phyloP scores from a whole-genome alignment of 2,329 filamentous ascomycete species.

The Cercospora sp. region DNA sequence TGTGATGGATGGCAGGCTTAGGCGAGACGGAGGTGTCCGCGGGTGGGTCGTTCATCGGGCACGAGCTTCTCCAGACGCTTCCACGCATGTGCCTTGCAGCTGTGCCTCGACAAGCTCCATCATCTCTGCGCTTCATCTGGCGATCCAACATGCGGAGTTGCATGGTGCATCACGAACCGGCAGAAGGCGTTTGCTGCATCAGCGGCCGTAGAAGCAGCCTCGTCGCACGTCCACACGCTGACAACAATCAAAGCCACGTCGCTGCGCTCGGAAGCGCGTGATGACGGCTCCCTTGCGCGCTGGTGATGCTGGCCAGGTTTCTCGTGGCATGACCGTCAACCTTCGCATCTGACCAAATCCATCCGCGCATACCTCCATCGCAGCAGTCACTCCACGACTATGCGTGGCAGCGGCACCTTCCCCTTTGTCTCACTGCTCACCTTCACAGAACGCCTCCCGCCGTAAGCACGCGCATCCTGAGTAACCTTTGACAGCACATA shows the following conservation, averaged over 20 bases:
- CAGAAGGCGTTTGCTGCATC: background rate
- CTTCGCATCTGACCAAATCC: constrained; percentile 2
- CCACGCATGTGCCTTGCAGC: constrained; percentile 15
- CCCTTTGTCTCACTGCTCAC: constrained; percentile 3
- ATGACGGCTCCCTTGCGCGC: constrained; percentile 2
- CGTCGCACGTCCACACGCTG: background rate
- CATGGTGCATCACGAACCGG: background rate
- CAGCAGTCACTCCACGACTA: constrained; percentile 5
- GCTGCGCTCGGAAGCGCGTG: background rate
- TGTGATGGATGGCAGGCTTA: constrained; percentile 5
- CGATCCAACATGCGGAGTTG: background rate
- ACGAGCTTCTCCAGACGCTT: background rate
- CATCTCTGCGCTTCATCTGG: background rate
- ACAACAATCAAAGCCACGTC: background rate
- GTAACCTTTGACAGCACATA: constrained; percentile 3
- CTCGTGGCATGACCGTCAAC: background rate
- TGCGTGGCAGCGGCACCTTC: constrained; percentile 7
- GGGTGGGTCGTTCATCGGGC: background rate
- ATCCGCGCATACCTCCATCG: background rate
- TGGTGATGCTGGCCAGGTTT: background rate
- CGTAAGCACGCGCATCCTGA: constrained; percentile 4
- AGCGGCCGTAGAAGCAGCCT: background rate
- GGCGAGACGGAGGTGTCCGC: background rate
- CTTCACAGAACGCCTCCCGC: constrained; percentile 2
- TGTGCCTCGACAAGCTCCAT: background rate